These are phyloP conservation scores for Calonectria multiphialidica DNA, from an alignment of 2,329 filamentous ascomycete species.

Conservation along the genomic window DNA sequence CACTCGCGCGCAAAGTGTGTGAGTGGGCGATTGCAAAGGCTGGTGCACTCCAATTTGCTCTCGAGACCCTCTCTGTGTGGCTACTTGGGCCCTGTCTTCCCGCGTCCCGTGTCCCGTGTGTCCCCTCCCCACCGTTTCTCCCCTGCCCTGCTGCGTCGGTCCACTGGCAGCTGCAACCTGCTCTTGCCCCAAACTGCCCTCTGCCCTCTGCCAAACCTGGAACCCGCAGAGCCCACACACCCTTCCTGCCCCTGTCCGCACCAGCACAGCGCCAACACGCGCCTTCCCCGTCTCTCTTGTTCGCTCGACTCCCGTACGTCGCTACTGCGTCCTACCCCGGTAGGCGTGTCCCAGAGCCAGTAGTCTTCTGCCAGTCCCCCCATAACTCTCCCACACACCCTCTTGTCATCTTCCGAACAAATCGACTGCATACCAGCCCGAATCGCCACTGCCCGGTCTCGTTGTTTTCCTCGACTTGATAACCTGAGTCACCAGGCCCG, in stretches of 20 bases:
- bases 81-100: constrained; percentile 24
- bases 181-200: constrained; percentile 18
- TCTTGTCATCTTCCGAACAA: constrained; percentile 39
- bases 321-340: constrained; percentile 13
- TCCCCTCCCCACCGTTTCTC: constrained; percentile 23
- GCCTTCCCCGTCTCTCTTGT: constrained; percentile 32
- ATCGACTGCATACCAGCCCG: constrained; percentile 45
- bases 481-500: constrained; percentile 44
- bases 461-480: constrained; percentile 41
- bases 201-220: constrained; percentile 26
- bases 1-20: constrained; percentile 24
- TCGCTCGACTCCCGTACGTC: constrained; percentile 31
- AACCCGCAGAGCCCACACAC: constrained; percentile 20
- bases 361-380: constrained; percentile 32
- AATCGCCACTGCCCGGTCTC: constrained; percentile 41
- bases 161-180: constrained; percentile 28
- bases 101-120: constrained; percentile 31
- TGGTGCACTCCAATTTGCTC: constrained; percentile 27
- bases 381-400: constrained; percentile 38
- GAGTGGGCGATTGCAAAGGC: constrained; percentile 5
- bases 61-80: constrained; percentile 21
- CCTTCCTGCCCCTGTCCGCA: constrained; percentile 26
- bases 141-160: constrained; percentile 24
- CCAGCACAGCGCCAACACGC: constrained; percentile 37
- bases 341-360: constrained; percentile 31